Base-by-base conservation (phyloP, 768 basidiomycete species). In the Trametes elegans region DNA sequence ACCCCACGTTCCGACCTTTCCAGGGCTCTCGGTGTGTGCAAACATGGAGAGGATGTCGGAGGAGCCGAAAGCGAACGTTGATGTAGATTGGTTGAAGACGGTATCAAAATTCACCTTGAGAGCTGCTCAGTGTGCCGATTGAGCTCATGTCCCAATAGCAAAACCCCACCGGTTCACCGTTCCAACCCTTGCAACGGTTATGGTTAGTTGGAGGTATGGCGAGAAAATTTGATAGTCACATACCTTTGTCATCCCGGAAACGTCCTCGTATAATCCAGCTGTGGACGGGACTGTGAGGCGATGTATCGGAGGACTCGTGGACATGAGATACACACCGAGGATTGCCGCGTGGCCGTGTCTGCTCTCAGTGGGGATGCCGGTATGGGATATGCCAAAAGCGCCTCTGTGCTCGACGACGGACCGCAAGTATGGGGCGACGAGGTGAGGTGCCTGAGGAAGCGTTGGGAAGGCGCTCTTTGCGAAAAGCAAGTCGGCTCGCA, bases 31-130 rank as follows among this genome's bases (percentile, higher is more conserved):
- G 16, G 89, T 88, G n/a, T 80, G 77, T 7, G 82, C 73, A 62
- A 94, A 94, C 87, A 94, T 93, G 3, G 90, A 90, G 5, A 93
- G 69, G 47, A 94, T 94, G 67, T 94, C 92, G 0, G 92, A 91
- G 2, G 87, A 89, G 0, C 92, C 92, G 55, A 94, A 93, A 1
- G 88, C 86, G 65, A 83, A 94, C 0, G 90, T 90, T 19, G 79
- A 73, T 32, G 76, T 79, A 2, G 90, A 91, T 63, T 84, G 87
- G 63, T 93, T 94, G 69, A 94, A 90, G 13, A 93, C 83, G 1
- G 90, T 91, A 68, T 94, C 91, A 65, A 94, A 93, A 62, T 91
- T 82, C 45, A 93, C 75, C 69, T 53, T 27, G 26, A 21, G 27
- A 7, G 13, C 0, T 28, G 21, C 24, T 18, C 19, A 27, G 8